Conservation (phyloP, 805 yeast species). For the Ogataea thermomethanolica region DNA sequence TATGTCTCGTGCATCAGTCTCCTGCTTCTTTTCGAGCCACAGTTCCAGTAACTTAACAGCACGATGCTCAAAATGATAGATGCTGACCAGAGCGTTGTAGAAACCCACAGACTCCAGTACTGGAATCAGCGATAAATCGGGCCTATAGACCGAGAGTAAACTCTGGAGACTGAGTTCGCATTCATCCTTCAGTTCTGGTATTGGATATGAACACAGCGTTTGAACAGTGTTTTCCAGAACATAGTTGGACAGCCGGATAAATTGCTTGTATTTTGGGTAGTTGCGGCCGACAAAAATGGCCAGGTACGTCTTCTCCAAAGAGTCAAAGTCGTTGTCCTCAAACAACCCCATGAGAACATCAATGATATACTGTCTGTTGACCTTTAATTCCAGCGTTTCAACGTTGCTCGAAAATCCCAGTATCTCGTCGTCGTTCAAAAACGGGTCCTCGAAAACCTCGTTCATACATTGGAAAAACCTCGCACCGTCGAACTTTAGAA, state of each 20-base stretch:
- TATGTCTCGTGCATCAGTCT: constrained; percentile 13
- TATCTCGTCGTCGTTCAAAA: constrained; percentile 59
- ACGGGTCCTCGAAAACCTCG: constrained; percentile 79
- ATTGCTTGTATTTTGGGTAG: constrained; percentile 82
- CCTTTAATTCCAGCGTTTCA: constrained; percentile 29
- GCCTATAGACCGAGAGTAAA: constrained; percentile 62
- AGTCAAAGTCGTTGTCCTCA: constrained; percentile 36
- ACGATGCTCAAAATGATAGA: constrained; percentile 53
- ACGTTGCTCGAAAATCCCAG: constrained; percentile 20
- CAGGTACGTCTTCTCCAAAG: constrained; percentile 35
- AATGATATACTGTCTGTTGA: constrained; percentile 73
- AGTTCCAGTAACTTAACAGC: constrained; percentile 51
- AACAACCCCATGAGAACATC: constrained; percentile 66
- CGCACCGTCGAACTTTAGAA: constrained; percentile 55
- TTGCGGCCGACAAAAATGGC: constrained; percentile 76
- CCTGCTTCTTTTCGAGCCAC: constrained; percentile 38
- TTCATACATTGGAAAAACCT: constrained; percentile 65
- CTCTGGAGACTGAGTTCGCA: constrained; percentile 76
- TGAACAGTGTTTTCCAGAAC: constrained; percentile 46
- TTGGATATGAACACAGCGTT: constrained; percentile 44
- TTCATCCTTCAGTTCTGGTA: constrained; percentile 42
- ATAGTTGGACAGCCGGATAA: constrained; percentile 66
- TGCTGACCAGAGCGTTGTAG: constrained; percentile 52
- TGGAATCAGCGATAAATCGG: constrained; percentile 47
- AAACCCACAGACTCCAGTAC: constrained; percentile 54